Percentiles rank a stretch among this genome's conserved stretches.
Conservation (phyloP, 495 filamentous ascomycete species). For the Penicillium manginii region DNA sequence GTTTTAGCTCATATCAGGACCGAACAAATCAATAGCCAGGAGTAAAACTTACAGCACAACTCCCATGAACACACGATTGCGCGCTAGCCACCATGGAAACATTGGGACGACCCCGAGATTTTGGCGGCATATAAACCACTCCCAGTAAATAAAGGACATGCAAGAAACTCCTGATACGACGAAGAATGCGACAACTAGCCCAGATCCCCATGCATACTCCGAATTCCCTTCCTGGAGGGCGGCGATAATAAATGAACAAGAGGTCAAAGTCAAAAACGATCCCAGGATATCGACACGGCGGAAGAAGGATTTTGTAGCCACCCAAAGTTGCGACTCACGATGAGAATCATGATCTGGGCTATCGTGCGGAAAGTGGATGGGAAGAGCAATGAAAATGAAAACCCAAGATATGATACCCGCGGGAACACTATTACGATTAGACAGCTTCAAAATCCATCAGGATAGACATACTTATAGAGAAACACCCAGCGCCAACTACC, state of each 20-base stretch:
- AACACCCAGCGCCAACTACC: conserved; percentile 54
- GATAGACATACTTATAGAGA: conserved; percentile 29
- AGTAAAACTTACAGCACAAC: conserved; percentile 16
- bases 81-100: conserved; percentile 28
- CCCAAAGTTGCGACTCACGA: background rate
- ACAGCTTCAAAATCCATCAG: background rate
- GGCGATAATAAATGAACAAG: conserved; percentile 48
- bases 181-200: conserved; percentile 41
- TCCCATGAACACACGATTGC: conserved; percentile 24
- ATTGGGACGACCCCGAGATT: conserved; percentile 14
- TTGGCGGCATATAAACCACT: conserved; percentile 2
- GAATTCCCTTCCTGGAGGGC: conserved; percentile 56
- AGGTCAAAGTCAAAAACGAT: conserved; percentile 8
- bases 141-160: conserved; percentile 13
- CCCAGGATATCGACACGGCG: conserved; percentile 2
- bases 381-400: background rate
- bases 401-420: conserved; percentile 11
- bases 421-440: conserved; percentile 9
- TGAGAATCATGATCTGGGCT: background rate
- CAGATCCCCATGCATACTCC: conserved; percentile 41
- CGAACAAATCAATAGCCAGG: background rate
- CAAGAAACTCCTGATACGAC: conserved; percentile 33
- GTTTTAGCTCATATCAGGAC: background rate
- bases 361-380: background rate
- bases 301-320: background rate